Conservation (phyloP, 108 stramenopile species). For the Cyclotella baltica region DNA sequence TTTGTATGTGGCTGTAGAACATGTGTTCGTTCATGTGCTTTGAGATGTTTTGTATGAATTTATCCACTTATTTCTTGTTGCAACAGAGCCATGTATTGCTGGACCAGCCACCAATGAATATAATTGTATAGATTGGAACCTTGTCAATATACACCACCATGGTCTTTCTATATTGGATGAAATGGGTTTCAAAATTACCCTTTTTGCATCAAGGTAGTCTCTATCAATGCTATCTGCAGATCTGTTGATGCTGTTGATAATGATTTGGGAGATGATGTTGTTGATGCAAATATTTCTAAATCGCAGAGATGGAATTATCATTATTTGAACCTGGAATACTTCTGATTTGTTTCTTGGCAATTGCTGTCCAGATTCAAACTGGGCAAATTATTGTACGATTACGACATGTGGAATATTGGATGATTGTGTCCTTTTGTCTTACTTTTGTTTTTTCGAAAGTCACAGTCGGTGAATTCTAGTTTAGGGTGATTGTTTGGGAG, state of each 20-base stretch:
- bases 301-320: constrained; percentile 17
- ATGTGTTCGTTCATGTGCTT: no score
- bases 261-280: background rate
- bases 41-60: no score
- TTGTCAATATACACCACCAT: constrained; percentile 25
- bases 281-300: background rate
- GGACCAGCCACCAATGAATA: no score
- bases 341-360: constrained; percentile 18
- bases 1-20: no score
- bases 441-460: constrained; percentile 22
- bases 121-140: constrained; percentile 30
- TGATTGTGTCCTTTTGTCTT: constrained; percentile 16
- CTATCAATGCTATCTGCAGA: background rate
- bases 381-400: constrained; percentile 27
- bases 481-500: background rate
- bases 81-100: constrained; percentile 11
- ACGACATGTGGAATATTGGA: background rate
- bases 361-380: constrained; percentile 23
- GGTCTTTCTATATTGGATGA: constrained; percentile 12
- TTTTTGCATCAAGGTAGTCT: background rate
- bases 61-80: constrained; percentile 26
- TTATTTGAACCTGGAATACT: background rate
- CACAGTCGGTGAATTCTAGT: constrained; percentile 22
- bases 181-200: constrained; percentile 32
- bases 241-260: background rate